Percentiles rank a stretch among this genome's conserved stretches.
Evolutionary conservation across 208 protist genomes (phyloP).

Genomic region (Polymyxa betae): DNA sequence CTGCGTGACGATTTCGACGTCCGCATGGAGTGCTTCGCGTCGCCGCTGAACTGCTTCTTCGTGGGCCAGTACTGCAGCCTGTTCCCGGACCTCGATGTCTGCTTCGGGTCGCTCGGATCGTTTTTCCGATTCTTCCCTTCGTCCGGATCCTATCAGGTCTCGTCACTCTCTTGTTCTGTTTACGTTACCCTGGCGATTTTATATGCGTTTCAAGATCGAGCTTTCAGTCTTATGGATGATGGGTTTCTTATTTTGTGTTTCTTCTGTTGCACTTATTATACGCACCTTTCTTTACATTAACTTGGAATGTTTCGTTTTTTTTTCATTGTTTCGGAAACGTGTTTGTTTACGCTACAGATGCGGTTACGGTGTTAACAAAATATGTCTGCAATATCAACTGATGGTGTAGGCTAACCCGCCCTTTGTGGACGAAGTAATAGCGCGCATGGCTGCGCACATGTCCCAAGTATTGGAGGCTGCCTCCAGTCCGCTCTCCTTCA

Average conservation of each 20-base stretch:
- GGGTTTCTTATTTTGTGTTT: too few relatives aligned
- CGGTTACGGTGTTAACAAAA: too few relatives aligned
- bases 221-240: too few relatives aligned
- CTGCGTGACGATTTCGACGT: neutral
- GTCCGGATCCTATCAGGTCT: neutral
- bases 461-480: neutral
- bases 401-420: conserved; percentile 16
- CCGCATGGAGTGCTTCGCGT: conserved; percentile 35
- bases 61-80: neutral
- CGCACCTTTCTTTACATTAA: too few relatives aligned
- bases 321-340: neutral
- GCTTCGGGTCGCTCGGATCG: neutral
- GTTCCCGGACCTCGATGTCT: conserved; percentile 7
- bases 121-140: neutral
- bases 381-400: neutral
- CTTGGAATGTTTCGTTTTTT: neutral
- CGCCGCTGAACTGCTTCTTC: conserved; percentile 28
- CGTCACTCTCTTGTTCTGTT: neutral
- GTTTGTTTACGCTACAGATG: too few relatives aligned
- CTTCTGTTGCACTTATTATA: too few relatives aligned
- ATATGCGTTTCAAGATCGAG: too few relatives aligned
- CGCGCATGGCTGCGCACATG: conserved; percentile 16
- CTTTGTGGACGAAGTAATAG: conserved; percentile 24
- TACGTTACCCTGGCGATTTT: too few relatives aligned
- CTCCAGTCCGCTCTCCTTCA: neutral